Percentiles rank a stretch among this genome's conserved stretches.
Evolutionary conservation across 78 protist species (phyloP).

Genomic region (Chrysochromulina parva): DNA sequence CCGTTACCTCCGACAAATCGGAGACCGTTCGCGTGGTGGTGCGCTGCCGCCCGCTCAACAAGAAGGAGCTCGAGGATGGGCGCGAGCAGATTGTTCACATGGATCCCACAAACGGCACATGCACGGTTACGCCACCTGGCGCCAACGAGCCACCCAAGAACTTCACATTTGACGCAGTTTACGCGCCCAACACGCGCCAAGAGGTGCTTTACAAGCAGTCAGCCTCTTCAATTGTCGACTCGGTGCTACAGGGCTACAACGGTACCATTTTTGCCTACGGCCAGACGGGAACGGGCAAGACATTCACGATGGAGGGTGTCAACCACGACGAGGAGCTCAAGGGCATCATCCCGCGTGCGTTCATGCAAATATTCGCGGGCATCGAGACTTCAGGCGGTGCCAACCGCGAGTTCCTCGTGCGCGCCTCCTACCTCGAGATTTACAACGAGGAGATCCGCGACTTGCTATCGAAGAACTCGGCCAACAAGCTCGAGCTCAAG

Average conservation of each 20-base stretch:
- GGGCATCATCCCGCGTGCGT: constrained; percentile 51
- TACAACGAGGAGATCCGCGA: constrained; percentile 79
- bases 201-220: neutral
- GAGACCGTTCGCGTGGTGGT: constrained; percentile 46
- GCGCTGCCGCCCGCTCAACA: constrained; percentile 57
- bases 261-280: constrained; percentile 32
- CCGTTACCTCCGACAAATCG: no score
- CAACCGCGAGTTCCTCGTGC: constrained; percentile 48
- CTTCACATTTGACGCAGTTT: constrained; percentile 48
- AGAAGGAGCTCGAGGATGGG: constrained; percentile 12
- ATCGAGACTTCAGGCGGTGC: neutral
- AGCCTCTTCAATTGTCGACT: constrained; percentile 33
- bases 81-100: constrained; percentile 2
- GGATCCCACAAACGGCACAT: neutral
- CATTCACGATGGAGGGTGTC: constrained; percentile 23
- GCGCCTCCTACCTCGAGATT: constrained; percentile 76
- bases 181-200: neutral
- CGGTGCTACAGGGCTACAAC: constrained; percentile 7
- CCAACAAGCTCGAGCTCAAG: constrained; percentile 63
- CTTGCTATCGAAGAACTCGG: constrained; percentile 46
- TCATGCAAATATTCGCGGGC: neutral
- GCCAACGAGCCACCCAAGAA: constrained; percentile 15
- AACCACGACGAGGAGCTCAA: constrained; percentile 13
- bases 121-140: neutral
- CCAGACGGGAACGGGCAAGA: constrained; percentile 24